phyloP scores from a whole-genome alignment of 1,284 basidiomycete species.

The Pseudozyma flocculosa region DNA sequence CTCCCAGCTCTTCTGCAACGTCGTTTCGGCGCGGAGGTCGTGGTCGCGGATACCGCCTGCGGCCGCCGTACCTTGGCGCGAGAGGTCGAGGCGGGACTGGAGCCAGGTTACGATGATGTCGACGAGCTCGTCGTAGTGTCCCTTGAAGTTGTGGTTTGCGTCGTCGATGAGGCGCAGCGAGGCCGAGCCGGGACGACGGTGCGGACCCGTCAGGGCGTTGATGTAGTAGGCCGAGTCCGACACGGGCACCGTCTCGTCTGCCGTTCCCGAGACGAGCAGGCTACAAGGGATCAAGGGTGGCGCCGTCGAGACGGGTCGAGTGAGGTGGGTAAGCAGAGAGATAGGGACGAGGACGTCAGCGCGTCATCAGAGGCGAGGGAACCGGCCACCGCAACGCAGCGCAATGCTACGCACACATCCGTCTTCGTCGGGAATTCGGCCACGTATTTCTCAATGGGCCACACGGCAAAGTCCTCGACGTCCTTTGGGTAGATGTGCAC shows the following conservation, averaged over 20 bases:
- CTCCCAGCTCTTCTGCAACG: too few relatives aligned
- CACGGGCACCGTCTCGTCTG: conserved; percentile 39
- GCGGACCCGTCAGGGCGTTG: conserved; percentile 25
- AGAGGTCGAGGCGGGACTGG: too few relatives aligned
- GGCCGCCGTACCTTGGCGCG: too few relatives aligned
- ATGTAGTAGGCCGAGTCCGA: conserved; percentile 29
- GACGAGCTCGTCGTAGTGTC: conserved; percentile 42
- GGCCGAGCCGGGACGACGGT: conserved; percentile 22
- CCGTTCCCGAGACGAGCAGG: conserved; percentile 38
- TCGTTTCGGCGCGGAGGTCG: too few relatives aligned
- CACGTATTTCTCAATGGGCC: conserved; percentile 26
- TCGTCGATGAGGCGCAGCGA: conserved; percentile 35
- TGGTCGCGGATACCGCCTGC: too few relatives aligned
- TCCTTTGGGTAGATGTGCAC: conserved; percentile 31
- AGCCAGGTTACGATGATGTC: conserved; percentile 35
- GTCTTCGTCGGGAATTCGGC: conserved; percentile 30
- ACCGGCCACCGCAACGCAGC: too few relatives aligned
- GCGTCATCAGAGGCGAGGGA: too few relatives aligned
- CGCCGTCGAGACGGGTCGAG: not conserved
- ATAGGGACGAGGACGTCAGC: too few relatives aligned
- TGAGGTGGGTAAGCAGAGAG: too few relatives aligned
- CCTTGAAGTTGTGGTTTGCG: conserved; percentile 41
- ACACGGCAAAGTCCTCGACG: conserved; percentile 38
- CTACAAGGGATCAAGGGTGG: not conserved
- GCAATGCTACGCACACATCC: conserved; percentile 28